A percentile compares a stretch with the other conserved stretches of the same genome.
These are phyloP conservation scores for Papiliotrema laurentii DNA, from an alignment of 1,284 basidiomycete species.

Conservation along the genomic window DNA sequence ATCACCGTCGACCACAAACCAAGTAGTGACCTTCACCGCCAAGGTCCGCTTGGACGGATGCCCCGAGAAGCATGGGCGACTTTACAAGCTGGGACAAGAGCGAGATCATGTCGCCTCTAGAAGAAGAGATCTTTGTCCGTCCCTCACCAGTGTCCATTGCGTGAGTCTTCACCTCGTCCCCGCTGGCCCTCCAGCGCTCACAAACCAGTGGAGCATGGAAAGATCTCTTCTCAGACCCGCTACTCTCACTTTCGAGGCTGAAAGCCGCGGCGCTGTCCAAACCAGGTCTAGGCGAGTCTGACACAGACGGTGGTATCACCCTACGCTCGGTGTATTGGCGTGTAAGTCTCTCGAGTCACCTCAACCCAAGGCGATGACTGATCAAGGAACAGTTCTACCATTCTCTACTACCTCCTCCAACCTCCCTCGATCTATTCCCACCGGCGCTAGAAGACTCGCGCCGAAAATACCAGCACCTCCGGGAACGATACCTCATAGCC, in stretches of 20 bases:
- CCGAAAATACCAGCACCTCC: conserved; percentile 39
- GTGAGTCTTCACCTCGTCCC: conserved; percentile 2
- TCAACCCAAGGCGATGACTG: not conserved
- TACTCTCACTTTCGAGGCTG: conserved; percentile 39
- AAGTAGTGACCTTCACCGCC: no score
- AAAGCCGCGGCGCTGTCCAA: conserved; percentile 30
- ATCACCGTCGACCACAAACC: no score
- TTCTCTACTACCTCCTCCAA: conserved; percentile 43
- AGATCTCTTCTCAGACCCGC: conserved; percentile 39
- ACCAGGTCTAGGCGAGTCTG: conserved; percentile 28
- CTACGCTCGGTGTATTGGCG: conserved; percentile 49
- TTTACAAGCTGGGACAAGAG: no score
- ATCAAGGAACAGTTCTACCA: conserved; percentile 44
- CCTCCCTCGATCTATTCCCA: conserved; percentile 34
- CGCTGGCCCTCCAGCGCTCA: not conserved
- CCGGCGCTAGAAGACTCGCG: conserved; percentile 25
- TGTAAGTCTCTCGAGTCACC: conserved; percentile 21
- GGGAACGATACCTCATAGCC: conserved; percentile 47
- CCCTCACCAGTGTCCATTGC: conserved; percentile 4
- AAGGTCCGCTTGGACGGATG: no score
- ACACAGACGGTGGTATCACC: conserved; percentile 31
- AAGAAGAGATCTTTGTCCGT: conserved; percentile 5
- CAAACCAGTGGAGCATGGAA: conserved; percentile 33
- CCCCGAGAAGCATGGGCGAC: no score
- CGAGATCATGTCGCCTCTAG: not conserved